Conservation (phyloP, 257 asterid species). For the Solanum commersonii region DNA sequence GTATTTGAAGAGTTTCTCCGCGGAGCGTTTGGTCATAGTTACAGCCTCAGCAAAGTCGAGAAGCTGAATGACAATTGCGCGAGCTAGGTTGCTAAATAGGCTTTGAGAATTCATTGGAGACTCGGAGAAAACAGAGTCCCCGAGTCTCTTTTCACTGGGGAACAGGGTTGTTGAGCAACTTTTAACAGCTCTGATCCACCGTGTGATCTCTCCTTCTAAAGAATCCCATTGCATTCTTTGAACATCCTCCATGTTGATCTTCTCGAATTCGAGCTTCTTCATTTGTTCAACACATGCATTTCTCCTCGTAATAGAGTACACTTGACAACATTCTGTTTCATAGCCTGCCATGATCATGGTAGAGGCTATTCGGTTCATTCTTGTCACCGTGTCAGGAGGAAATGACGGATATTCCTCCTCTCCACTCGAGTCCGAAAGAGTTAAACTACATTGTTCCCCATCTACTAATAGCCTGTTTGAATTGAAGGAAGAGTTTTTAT, state of each 20-base stretch:
- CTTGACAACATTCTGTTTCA: conserved; percentile 71
- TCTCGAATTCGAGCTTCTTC: conserved; percentile 48
- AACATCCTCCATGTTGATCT: conserved; percentile 55
- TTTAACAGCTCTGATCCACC: conserved; percentile 54
- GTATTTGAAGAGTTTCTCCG: conserved; percentile 73
- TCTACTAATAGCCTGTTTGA: not conserved
- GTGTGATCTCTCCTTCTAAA: conserved; percentile 54
- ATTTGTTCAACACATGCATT: conserved; percentile 32
- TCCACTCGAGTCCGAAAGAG: not conserved
- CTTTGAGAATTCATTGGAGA: conserved; percentile 23
- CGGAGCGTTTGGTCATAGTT: conserved; percentile 57
- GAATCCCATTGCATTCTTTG: conserved; percentile 55
- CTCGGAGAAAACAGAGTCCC: conserved; percentile 36
- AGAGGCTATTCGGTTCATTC: conserved; percentile 43
- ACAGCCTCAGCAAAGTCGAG: conserved; percentile 75
- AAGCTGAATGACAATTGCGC: conserved; percentile 55
- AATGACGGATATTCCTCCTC: conserved; percentile 36
- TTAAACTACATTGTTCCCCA: not conserved
- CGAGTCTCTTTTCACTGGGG: conserved; percentile 51
- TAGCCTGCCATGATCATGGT: conserved; percentile 62
- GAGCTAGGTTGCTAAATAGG: conserved; percentile 41
- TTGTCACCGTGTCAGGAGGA: conserved; percentile 22
- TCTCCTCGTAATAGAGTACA: conserved; percentile 44
- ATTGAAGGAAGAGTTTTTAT: conserved; percentile 24
- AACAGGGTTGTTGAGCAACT: conserved; percentile 32